A percentile compares a stretch with the other conserved stretches of the same genome.
phyloP scores from a whole-genome alignment of 1,284 basidiomycete genomes.

The Heterobasidion occidentale region DNA sequence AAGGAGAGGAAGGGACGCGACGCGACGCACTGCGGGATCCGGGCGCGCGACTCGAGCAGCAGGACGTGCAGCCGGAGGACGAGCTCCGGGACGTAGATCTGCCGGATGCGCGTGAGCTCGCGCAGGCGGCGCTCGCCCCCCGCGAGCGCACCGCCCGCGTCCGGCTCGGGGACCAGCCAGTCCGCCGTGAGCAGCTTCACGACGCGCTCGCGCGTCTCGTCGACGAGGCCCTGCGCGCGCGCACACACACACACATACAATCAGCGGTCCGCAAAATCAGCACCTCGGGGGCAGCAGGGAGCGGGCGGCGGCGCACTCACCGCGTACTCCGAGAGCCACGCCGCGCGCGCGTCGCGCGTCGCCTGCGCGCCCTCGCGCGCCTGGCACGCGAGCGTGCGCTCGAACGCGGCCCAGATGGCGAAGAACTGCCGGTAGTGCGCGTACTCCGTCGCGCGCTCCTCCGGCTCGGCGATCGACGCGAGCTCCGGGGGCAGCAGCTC shows the following conservation, averaged over 20 bases:
- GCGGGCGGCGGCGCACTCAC: conserved; percentile 22
- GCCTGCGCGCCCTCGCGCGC: conserved; percentile 42
- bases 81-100: conserved; percentile 88
- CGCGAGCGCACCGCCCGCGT: conserved; percentile 22
- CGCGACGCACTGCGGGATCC: conserved; percentile 65
- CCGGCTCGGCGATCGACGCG: conserved; percentile 46
- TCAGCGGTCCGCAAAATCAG: too few relatives aligned
- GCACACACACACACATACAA: too few relatives aligned
- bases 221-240: conserved; percentile 38
- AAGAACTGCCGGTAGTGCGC: conserved; percentile 72
- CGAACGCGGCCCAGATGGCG: conserved; percentile 56
- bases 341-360: conserved; percentile 48
- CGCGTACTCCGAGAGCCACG: conserved; percentile 59
- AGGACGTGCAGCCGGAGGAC: conserved; percentile 79
- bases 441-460: conserved; percentile 62
- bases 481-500: conserved; percentile 62
- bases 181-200: conserved; percentile 65
- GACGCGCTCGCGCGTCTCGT: conserved; percentile 52
- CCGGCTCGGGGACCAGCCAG: conserved; percentile 58
- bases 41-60: conserved; percentile 57
- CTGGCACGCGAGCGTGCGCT: conserved; percentile 49
- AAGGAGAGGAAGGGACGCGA: too few relatives aligned
- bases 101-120: conserved; percentile 77
- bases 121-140: conserved; percentile 49
- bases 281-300: neutral